Evolutionary conservation across 78 protist species (phyloP).

Genomic region (Planoprotostelium fungivorum): DNA sequence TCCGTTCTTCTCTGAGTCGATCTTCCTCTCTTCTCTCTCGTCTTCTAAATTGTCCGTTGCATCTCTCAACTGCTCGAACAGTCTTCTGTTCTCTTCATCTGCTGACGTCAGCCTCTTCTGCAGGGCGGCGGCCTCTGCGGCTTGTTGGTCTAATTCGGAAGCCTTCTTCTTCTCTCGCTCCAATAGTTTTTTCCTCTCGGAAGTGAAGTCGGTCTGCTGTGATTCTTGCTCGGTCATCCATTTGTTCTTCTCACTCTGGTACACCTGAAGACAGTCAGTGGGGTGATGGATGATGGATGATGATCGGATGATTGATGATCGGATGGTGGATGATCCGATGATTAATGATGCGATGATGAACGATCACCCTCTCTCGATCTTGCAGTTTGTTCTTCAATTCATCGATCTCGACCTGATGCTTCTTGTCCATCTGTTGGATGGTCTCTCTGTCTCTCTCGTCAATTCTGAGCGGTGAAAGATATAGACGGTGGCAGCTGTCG

Average conservation of each 20-base stretch:
- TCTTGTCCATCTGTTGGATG: not conserved
- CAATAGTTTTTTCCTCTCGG: not conserved
- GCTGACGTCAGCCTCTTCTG: not conserved
- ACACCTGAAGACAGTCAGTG: not conserved
- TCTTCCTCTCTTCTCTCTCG: not conserved
- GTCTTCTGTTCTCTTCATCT: not conserved
- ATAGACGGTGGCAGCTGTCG: not conserved
- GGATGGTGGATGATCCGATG: not conserved
- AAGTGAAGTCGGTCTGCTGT: not conserved
- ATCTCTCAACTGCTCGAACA: not conserved
- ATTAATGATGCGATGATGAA: not conserved
- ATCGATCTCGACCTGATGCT: not conserved
- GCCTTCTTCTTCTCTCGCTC: not conserved
- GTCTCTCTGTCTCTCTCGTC: not conserved
- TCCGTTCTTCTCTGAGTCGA: not conserved
- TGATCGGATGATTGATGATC: no score
- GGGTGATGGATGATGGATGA: no score
- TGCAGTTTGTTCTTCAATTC: not conserved
- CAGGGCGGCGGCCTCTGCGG: not conserved
- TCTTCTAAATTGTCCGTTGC: not conserved
- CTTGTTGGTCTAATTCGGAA: not conserved
- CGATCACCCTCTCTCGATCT: not conserved
- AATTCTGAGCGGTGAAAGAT: not conserved
- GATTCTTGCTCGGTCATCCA: not conserved
- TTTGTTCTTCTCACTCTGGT: not conserved